Percentiles rank a stretch among this genome's conserved stretches.
Evolutionary conservation across 306 rosid genomes (phyloP).

Genomic region (Cicer cuneatum): DNA sequence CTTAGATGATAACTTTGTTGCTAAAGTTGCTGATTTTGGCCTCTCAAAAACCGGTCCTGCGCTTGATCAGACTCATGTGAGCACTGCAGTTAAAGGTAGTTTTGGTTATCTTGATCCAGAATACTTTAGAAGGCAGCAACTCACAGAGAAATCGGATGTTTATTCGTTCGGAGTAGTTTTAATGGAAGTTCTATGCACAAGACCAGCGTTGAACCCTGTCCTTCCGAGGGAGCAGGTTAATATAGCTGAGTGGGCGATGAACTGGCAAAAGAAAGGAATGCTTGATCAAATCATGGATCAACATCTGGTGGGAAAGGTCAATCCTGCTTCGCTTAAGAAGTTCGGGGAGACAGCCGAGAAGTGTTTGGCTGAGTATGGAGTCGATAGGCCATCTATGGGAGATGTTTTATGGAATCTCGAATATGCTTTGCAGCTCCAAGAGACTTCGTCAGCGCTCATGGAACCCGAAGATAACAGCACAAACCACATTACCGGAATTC

Average conservation of each 20-base stretch:
- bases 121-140: constrained; percentile 93
- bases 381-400: constrained; percentile 97
- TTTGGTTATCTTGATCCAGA: constrained; percentile 98
- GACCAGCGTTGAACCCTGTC: constrained; percentile 95
- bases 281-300: constrained; percentile 95
- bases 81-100: constrained; percentile 98
- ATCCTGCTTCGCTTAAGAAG: constrained; percentile 88
- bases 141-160: constrained; percentile 98
- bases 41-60: constrained; percentile 95
- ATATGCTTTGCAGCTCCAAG: constrained; percentile 94
- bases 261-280: constrained; percentile 96
- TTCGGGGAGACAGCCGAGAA: constrained; percentile 97
- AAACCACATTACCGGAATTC: constrained; percentile 87
- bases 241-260: constrained; percentile 99
- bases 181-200: constrained; percentile 95
- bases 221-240: constrained; percentile 97
- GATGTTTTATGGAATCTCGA: constrained; percentile 96
- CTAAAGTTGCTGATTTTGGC: constrained; percentile 98
- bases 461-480: constrained; percentile 98
- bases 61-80: constrained; percentile 95
- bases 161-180: constrained; percentile 96
- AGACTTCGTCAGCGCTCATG: constrained; percentile 74
- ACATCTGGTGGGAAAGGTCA: constrained; percentile 81
- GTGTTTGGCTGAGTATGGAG: constrained; percentile 91
- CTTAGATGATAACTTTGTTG: constrained; percentile 87